These are phyloP conservation scores for Cutaneotrichosporon cavernicola DNA, from an alignment of 1,284 basidiomycete species.

Conservation along the genomic window DNA sequence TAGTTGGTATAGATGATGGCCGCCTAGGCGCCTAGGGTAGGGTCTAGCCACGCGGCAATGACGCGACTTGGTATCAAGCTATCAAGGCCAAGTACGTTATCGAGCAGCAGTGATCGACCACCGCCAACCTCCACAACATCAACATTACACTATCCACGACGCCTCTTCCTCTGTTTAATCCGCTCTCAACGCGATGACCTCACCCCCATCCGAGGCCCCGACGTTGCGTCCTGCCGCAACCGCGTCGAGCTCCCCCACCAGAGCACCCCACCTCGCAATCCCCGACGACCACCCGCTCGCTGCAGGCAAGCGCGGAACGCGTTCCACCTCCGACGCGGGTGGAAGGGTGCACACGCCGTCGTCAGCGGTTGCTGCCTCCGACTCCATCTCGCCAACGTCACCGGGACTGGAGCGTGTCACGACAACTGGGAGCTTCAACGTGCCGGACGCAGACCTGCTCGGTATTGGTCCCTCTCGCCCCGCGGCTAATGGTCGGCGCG, in stretches of 20 bases:
- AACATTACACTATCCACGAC: neutral
- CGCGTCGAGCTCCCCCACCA: neutral
- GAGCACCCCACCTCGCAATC: neutral
- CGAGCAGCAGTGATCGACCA: neutral
- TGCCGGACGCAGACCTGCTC: conserved; percentile 15
- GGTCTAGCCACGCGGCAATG: conserved; percentile 4
- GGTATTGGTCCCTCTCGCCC: conserved; percentile 8
- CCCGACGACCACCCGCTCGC: conserved; percentile 8
- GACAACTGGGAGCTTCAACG: neutral
- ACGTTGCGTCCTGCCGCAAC: neutral
- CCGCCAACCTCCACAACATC: neutral
- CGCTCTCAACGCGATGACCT: conserved; percentile 3
- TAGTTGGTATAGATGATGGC: too few relatives aligned
- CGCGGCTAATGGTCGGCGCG: neutral
- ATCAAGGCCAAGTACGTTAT: neutral
- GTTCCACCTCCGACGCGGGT: neutral
- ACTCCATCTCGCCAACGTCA: neutral
- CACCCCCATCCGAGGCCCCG: neutral
- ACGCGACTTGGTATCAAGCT: neutral
- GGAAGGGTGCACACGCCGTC: neutral
- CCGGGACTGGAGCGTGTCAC: neutral
- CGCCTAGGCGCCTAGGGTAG: too few relatives aligned
- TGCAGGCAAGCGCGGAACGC: neutral
- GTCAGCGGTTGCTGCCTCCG: neutral
- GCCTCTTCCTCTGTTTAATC: too few relatives aligned